phyloP scores from a whole-genome alignment of 257 asterid genomes.

The Mentha longifolia region DNA sequence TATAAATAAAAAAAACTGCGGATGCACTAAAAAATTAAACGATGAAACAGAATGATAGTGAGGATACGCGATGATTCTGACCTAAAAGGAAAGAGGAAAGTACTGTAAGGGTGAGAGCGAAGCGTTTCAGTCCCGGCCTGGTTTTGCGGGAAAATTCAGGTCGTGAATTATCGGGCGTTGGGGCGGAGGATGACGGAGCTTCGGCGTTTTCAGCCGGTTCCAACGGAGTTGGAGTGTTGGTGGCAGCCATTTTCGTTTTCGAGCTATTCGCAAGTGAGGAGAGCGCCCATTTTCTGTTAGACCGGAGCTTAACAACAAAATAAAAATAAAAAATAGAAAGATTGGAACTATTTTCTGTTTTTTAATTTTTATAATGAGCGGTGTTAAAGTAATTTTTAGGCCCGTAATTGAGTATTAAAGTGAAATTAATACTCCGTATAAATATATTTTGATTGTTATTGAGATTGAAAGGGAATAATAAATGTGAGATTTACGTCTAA shows the following conservation, averaged over 20 bases:
- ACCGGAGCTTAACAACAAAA: too few relatives aligned
- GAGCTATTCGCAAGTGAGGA: conserved; percentile 29
- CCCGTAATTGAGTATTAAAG: too few relatives aligned
- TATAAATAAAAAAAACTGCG: conserved; percentile 1
- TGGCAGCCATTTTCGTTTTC: conserved; percentile 32
- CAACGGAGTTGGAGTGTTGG: conserved; percentile 32
- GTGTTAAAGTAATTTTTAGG: too few relatives aligned
- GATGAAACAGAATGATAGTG: not conserved
- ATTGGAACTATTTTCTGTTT: too few relatives aligned
- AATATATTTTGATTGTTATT: too few relatives aligned
- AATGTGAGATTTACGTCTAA: too few relatives aligned
- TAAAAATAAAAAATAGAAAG: too few relatives aligned
- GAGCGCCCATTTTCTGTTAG: not conserved
- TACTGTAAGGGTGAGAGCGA: conserved; percentile 70
- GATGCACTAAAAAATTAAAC: not conserved
- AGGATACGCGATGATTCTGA: conserved; percentile 29
- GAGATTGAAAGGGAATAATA: too few relatives aligned
- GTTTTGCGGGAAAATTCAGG: conserved; percentile 59
- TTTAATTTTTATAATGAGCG: too few relatives aligned
- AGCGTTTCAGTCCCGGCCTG: conserved; percentile 80
- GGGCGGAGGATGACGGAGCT: conserved; percentile 39
- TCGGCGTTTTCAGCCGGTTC: conserved; percentile 67
- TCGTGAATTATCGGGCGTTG: conserved; percentile 28
- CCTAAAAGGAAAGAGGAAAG: conserved; percentile 78
- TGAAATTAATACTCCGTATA: too few relatives aligned